Evolutionary conservation across 228 moss, liverwort and hornwort species (phyloP).

Genomic region (Sphagnum fallax): DNA sequence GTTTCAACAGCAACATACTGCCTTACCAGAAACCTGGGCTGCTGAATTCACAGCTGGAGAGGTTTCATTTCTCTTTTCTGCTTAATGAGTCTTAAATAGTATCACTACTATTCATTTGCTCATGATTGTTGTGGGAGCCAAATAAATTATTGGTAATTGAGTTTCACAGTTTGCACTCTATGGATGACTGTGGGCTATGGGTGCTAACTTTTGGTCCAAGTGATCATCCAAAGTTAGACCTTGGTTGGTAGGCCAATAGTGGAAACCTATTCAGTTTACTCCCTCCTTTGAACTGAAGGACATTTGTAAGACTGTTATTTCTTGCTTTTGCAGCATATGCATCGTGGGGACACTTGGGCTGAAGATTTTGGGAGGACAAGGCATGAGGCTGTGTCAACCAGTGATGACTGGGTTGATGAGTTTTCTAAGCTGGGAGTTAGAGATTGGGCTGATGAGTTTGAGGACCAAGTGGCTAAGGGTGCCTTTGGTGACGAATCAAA

Average conservation of each 20-base stretch:
- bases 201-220: too few relatives aligned
- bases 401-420: slow-evolving; percentile 78
- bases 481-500: slow-evolving; percentile 55
- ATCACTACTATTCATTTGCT: too few relatives aligned
- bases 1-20: slow-evolving; percentile 59
- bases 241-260: too few relatives aligned
- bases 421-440: slow-evolving; percentile 71
- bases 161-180: too few relatives aligned
- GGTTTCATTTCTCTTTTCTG: slow-evolving; percentile 11
- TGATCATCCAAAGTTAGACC: too few relatives aligned
- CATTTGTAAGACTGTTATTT: too few relatives aligned
- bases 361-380: slow-evolving; percentile 42
- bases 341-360: slow-evolving; percentile 60
- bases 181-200: too few relatives aligned
- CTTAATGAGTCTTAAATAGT: too few relatives aligned
- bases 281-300: too few relatives aligned
- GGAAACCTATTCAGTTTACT: too few relatives aligned
- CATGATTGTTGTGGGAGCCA: too few relatives aligned
- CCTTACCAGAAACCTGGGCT: slow-evolving; percentile 48
- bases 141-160: too few relatives aligned
- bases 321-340: slow-evolving; percentile 51
- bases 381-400: slow-evolving; percentile 32
- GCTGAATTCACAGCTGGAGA: slow-evolving; percentile 52
- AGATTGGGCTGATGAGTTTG: slow-evolving; percentile 93
- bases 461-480: slow-evolving; percentile 50